These are phyloP conservation scores for Trichosporon sp. DNA, from an alignment of 1,284 basidiomycete genomes.

Conservation along the genomic window DNA sequence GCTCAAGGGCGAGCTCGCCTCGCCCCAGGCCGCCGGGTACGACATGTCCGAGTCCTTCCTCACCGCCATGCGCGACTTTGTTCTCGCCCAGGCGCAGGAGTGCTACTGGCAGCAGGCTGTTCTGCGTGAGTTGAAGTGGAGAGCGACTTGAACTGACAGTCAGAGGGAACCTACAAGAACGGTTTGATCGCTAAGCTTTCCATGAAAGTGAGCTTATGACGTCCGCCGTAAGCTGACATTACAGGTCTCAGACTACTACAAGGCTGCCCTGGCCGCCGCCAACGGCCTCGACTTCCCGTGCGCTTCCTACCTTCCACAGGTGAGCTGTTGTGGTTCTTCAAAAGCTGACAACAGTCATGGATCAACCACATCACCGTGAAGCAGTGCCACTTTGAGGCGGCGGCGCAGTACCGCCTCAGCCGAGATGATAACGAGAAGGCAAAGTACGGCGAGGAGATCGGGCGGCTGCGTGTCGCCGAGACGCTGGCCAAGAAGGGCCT, in stretches of 20 bases:
- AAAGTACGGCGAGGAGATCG: slow-evolving; percentile 78
- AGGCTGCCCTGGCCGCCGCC: slow-evolving; percentile 56
- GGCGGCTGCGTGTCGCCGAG: slow-evolving; percentile 66
- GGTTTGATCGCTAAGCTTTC: slow-evolving; percentile 81
- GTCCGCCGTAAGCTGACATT: not conserved
- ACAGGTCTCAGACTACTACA: slow-evolving; percentile 69
- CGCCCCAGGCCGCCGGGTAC: slow-evolving; percentile 41
- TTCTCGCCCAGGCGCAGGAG: slow-evolving; percentile 94
- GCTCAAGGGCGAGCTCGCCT: slow-evolving; percentile 55
- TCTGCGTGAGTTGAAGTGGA: slow-evolving; percentile 56
- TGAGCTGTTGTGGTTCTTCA: slow-evolving; percentile 30
- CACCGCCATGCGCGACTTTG: slow-evolving; percentile 65
- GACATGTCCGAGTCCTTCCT: slow-evolving; percentile 67
- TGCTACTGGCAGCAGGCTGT: slow-evolving; percentile 94
- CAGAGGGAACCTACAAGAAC: slow-evolving; percentile 71
- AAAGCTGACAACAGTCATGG: slow-evolving; percentile 60
- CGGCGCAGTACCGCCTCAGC: slow-evolving; percentile 82
- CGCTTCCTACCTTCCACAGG: slow-evolving; percentile 44
- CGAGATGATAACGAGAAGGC: slow-evolving; percentile 84
- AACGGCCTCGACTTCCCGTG: slow-evolving; percentile 54
- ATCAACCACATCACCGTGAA: slow-evolving; percentile 78
- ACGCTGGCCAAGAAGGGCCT: slow-evolving; percentile 67
- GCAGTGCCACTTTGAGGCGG: slow-evolving; percentile 78
- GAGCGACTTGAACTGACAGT: slow-evolving; percentile 13
- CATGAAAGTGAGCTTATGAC: slow-evolving; percentile 54